Evolutionary conservation across 352 stramenopile genomes (phyloP).

Genomic region (Phytophthora hybrid): DNA sequence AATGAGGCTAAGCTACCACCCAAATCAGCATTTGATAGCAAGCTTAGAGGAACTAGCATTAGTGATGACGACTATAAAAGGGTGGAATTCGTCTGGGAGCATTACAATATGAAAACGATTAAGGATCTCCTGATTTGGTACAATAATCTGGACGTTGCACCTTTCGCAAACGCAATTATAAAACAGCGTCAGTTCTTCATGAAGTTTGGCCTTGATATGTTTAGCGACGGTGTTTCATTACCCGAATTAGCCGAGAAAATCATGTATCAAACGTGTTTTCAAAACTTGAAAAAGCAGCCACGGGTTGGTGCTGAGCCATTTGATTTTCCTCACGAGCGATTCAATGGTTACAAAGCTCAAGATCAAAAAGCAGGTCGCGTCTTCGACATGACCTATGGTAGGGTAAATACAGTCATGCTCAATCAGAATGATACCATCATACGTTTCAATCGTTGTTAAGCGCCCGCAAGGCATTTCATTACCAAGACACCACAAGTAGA

Average conservation of each 20-base stretch:
- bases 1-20: slow-evolving; percentile 31
- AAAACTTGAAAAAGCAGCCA: neutral
- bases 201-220: neutral
- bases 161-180: neutral
- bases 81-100: neutral
- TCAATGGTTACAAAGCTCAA: neutral
- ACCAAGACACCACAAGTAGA: no score
- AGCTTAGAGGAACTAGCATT: neutral
- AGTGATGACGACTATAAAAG: neutral
- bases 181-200: neutral
- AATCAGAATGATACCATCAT: no score
- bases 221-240: neutral
- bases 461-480: no score
- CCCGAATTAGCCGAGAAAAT: neutral
- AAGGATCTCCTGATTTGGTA: neutral
- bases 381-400: neutral
- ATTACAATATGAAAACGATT: neutral
- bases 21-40: slow-evolving; percentile 35
- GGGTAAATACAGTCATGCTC: no score
- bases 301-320: neutral
- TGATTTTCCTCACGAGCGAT: neutral
- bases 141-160: neutral
- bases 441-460: no score
- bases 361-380: neutral
- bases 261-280: neutral